Evolutionary conservation across 140 eudicot genomes (phyloP), one percentile per base, ranked within the genome.

Genomic region (Cichorium intybus): DNA sequence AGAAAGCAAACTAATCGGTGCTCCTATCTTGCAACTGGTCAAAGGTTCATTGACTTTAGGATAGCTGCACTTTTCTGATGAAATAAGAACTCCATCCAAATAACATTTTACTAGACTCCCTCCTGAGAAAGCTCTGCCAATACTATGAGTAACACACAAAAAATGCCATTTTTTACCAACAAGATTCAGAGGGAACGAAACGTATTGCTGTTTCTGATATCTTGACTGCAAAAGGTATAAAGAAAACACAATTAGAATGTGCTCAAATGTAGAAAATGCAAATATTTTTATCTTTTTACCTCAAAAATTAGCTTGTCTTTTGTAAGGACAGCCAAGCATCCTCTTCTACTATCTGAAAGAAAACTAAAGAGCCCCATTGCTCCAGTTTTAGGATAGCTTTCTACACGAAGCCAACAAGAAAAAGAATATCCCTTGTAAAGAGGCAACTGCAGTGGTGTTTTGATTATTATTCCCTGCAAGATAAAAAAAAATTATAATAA

Each of bases 91-190:
- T 62, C 99, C 99, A 74, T 94, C 97, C 63, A 94, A 34, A 69
- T 81, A 94, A 74, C 99, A 94, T 70, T 65, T 94, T 54, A 94
- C 64, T 67, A 77, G 86, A 83, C 99, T 94, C 24, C 99, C 99
- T 66, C 99, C 99, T 2, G 99, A 94, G 80, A 94, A 94, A 56
- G 97, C 83, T 80, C 97, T 82, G 55, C 99, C 99, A 62, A 86
- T 79, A 43, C 82, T 86, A 73, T 94, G 99, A 20, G 95, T 83
- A 72, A 94, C 31, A 77, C 90, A 85, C 60, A 94, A 66, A 68
- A 89, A 80, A 80, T 94, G 97, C 99, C 99, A 94, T 73, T 82
- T 89, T 80, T 81, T 89, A 66, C 81, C 69, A 47, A 75, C 80
- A 53, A 94, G 82, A 79, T 59, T 84, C 39, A 86, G 66, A 43